Evolutionary conservation across 495 filamentous ascomycete species (phyloP), one percentile per base, ranked within the genome.

Genomic region (Penicillium odoratum): DNA sequence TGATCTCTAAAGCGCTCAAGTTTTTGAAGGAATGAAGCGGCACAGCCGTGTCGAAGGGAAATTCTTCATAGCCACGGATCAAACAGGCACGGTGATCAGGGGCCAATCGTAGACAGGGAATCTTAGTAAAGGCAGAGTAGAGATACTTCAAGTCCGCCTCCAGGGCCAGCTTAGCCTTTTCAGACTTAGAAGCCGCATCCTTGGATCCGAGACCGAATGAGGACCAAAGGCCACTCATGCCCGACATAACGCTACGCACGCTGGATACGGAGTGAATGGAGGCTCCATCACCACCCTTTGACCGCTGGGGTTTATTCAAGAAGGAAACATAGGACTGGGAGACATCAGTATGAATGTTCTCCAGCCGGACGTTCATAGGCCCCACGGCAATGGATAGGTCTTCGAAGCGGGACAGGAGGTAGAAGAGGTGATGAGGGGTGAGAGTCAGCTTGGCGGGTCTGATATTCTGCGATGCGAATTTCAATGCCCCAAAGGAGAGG

Each of bases 91-190:
- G 89, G 73, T 90, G 91, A 72, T 98, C 94, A 7, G 93, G 93
- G 47, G 92, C 85, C 49, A 98, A 77, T 55, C 88, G 85, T 44
- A 98, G 78, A 64, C 89, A 96, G 4, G 94, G 94, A 54, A 98
- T 96, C 76, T 98, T 98, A 66, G 94, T 98, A 72, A 98, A 98
- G 55, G 94, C 91, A 18, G 94, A 97, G 73, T 97, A 98, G 8
- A 98, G 81, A 69, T 98, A 98, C 71, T 92, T 97, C 48, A 96
- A 74, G 67, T 98, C 94, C 29, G 86, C 85, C 63, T 92, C 85
- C 49, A 93, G 70, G 29, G 90, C 90, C 31, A 88, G 86, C 66
- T 94, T 93, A 71, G 92, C 89, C 71, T 87, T 92, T 70, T 96
- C 94, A 26, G 84, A 86, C 65, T 91, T 91, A 63, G 90, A 85